Conservation (phyloP, 2,329 filamentous ascomycete genomes). For the Fusarium dlaminii region DNA sequence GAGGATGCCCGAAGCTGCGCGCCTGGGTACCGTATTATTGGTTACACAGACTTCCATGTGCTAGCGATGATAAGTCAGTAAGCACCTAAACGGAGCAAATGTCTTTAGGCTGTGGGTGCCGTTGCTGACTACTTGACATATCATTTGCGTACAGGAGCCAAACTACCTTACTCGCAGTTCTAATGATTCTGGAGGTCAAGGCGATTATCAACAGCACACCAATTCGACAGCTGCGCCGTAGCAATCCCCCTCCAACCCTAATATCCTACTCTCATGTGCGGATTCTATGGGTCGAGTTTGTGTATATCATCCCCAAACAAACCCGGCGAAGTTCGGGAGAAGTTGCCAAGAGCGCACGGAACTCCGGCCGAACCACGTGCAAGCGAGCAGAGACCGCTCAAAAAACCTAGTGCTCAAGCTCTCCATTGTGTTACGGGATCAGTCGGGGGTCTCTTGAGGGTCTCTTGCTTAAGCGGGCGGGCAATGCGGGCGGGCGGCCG, state of each 20-base stretch:
- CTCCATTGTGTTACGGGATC: neutral
- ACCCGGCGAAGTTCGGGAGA: neutral
- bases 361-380: slow-evolving; percentile 2
- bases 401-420: neutral
- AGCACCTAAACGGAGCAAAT: neutral
- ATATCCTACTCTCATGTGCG: neutral
- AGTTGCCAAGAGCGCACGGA: neutral
- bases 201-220: neutral
- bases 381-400: slow-evolving; percentile 4
- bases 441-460: slow-evolving; percentile 2
- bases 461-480: slow-evolving; percentile 10
- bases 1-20: slow-evolving; percentile 4
- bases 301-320: neutral
- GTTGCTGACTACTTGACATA: slow-evolving; percentile 11
- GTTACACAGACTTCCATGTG: slow-evolving; percentile 15
- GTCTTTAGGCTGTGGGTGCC: neutral
- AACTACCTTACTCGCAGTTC: neutral
- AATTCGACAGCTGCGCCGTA: neutral
- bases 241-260: neutral
- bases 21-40: neutral
- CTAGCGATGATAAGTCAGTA: neutral
- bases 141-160: neutral
- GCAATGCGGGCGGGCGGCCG: slow-evolving; percentile 37
- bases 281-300: neutral
- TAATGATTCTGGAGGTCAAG: neutral